A percentile compares a stretch with the other conserved stretches of the same genome.
phyloP scores from a whole-genome alignment of 179 eudicot species.

The Gypsophila paniculata region DNA sequence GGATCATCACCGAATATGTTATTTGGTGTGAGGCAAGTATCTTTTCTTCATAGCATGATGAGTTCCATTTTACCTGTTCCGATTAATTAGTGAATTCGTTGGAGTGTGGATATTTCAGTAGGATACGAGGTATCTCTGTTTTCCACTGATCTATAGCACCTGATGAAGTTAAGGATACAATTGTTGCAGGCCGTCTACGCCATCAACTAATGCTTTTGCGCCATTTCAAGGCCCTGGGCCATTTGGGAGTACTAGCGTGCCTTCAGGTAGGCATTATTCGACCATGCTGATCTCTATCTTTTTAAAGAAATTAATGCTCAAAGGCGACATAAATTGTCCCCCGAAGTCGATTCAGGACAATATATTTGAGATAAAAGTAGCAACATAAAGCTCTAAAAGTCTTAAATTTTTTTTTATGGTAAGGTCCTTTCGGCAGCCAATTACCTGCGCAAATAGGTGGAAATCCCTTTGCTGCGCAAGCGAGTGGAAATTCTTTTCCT shows the following conservation, averaged over 20 bases:
- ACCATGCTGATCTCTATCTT: too few species aligned
- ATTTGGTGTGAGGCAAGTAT: conserved; percentile 49
- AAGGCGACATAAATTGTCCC: background rate
- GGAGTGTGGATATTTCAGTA: background rate
- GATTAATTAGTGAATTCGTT: background rate
- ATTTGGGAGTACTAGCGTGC: conserved; percentile 27
- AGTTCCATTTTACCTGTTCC: background rate
- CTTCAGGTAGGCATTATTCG: conserved; percentile 46
- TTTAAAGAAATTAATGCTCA: too few species aligned
- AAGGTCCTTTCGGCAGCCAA: conserved; percentile 45
- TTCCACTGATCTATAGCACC: conserved; percentile 10
- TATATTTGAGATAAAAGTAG: background rate
- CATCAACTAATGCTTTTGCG: conserved; percentile 52
- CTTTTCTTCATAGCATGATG: background rate
- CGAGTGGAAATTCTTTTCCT: conserved; percentile 30
- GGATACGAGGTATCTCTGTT: background rate
- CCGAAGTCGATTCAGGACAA: background rate
- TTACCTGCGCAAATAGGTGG: conserved; percentile 37
- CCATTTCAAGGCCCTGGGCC: conserved; percentile 46
- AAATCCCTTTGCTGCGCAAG: conserved; percentile 35
- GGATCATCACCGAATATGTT: conserved; percentile 42
- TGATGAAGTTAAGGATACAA: conserved; percentile 24
- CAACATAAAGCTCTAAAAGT: background rate
- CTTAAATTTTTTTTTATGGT: background rate
- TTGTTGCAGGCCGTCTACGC: conserved; percentile 46